phyloP scores from a whole-genome alignment of 257 asterid species.

The Voacanga thouarsii region DNA sequence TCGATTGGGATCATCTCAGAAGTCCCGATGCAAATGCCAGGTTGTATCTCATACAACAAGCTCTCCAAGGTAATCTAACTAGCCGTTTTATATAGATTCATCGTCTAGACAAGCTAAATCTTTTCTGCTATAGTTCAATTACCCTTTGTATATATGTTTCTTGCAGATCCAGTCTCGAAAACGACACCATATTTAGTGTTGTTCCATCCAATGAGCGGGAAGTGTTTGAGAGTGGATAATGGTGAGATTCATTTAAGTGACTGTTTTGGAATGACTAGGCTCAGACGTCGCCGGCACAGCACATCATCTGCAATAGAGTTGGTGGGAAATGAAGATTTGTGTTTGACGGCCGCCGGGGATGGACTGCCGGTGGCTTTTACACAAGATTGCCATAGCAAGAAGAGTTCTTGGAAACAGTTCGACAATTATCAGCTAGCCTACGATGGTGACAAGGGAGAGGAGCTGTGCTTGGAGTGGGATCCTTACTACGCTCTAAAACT shows the following conservation, averaged over 20 bases:
- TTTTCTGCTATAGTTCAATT: neutral
- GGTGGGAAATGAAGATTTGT: constrained; percentile 17
- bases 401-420: constrained; percentile 33
- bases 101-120: neutral
- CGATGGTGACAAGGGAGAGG: constrained; percentile 32
- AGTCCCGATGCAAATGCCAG: constrained; percentile 29
- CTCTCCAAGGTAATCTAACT: constrained; percentile 27
- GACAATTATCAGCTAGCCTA: constrained; percentile 26
- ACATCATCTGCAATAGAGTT: constrained; percentile 24
- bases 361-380: constrained; percentile 37
- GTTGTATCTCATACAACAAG: constrained; percentile 30
- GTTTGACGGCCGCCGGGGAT: constrained; percentile 35
- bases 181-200: constrained; percentile 15
- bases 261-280: constrained; percentile 28
- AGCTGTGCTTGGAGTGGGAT: constrained; percentile 47
- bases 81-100: neutral
- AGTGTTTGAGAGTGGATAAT: constrained; percentile 18
- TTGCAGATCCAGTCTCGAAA: constrained; percentile 34
- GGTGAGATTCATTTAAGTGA: constrained; percentile 14
- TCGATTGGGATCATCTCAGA: constrained; percentile 35
- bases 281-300: constrained; percentile 24
- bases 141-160: neutral
- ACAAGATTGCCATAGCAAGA: constrained; percentile 22
- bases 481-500: constrained; percentile 22
- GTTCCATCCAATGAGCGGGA: constrained; percentile 42